These are phyloP conservation scores for Irpex rosettiformis DNA, from an alignment of 1,284 basidiomycete genomes.

Conservation along the genomic window DNA sequence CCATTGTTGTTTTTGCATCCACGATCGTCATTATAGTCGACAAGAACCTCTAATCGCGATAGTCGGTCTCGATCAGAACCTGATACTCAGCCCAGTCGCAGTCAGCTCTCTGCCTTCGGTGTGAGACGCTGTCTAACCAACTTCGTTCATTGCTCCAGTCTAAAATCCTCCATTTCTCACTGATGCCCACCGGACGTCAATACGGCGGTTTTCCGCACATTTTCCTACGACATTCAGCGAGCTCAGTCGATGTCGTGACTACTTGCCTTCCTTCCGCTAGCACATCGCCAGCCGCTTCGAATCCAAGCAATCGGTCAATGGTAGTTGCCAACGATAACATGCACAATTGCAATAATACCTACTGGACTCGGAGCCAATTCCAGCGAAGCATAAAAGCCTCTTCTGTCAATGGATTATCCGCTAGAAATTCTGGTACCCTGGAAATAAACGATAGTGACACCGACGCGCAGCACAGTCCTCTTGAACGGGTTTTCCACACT, in stretches of 20 bases:
- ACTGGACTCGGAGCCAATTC: too few relatives aligned
- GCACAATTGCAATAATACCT: not conserved
- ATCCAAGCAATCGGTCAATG: not conserved
- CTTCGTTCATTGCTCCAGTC: not conserved
- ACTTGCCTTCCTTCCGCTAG: not conserved
- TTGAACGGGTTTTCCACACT: too few relatives aligned
- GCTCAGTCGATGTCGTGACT: not conserved
- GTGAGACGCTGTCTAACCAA: not conserved
- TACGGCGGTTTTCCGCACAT: not conserved
- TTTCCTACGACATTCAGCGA: not conserved
- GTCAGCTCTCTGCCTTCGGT: not conserved
- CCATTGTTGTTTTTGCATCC: constrained; percentile 46
- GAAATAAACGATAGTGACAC: not conserved
- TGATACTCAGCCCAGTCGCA: not conserved
- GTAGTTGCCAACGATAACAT: not conserved
- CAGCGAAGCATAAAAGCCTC: not conserved
- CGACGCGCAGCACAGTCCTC: not conserved
- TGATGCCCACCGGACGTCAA: not conserved
- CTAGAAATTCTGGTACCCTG: too few relatives aligned
- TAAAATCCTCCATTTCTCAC: not conserved
- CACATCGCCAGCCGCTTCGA: not conserved
- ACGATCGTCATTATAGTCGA: constrained; percentile 44
- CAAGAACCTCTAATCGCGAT: constrained; percentile 5
- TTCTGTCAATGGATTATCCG: not conserved
- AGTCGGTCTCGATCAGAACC: not conserved